Conservation (phyloP, 2,329 filamentous ascomycete species). For the Aspergillus nomiae region DNA sequence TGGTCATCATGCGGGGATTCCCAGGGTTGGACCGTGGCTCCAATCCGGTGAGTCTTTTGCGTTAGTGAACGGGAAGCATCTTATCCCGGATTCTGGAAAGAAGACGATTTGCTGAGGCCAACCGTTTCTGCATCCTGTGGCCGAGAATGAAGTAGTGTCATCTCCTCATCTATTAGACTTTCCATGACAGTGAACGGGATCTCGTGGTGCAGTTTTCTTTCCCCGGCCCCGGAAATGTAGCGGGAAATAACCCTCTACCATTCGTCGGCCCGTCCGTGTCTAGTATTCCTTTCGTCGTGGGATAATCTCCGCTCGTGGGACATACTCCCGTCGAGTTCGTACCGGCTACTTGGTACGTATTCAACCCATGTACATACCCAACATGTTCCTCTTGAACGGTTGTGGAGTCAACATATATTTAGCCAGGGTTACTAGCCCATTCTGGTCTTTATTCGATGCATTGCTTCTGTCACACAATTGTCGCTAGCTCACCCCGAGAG, state of each 20-base stretch:
- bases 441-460: not conserved
- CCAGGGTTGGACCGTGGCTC: not conserved
- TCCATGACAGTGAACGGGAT: not conserved
- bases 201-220: not conserved
- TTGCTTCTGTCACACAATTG: not conserved
- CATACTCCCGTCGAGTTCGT: not conserved
- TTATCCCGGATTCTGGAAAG: not conserved
- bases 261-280: not conserved
- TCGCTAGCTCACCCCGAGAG: not conserved
- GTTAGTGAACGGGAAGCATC: not conserved
- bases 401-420: not conserved
- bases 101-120: not conserved
- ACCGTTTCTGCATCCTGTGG: not conserved
- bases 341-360: not conserved
- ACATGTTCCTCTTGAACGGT: not conserved
- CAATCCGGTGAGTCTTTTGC: conserved; percentile 3
- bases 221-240: not conserved
- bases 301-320: not conserved
- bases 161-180: not conserved
- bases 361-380: not conserved
- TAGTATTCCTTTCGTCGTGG: not conserved
- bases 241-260: not conserved
- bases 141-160: not conserved
- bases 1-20: not conserved
- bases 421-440: not conserved